Conservation (phyloP, 164 flowering plant genomes). For the Echeveria elegans region DNA sequence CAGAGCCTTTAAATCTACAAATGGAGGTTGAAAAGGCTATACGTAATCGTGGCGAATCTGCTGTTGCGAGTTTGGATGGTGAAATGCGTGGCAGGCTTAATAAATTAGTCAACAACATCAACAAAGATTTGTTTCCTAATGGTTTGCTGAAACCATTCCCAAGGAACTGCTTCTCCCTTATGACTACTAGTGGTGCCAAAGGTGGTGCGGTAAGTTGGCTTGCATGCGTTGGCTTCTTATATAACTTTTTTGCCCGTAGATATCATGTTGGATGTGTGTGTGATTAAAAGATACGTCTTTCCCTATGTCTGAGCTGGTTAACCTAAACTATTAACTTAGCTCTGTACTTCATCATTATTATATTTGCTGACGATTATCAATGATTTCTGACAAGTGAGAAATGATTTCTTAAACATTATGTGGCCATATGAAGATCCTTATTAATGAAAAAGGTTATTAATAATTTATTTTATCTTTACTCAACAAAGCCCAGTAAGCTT, state of each 20-base stretch:
- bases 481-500: too few species aligned
- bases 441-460: too few species aligned
- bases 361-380: too few species aligned
- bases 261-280: background rate
- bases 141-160: constrained; percentile 71
- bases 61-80: constrained; percentile 54
- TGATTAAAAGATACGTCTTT: background rate
- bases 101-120: constrained; percentile 29
- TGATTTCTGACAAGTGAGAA: too few species aligned
- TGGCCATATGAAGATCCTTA: too few species aligned
- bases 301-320: background rate
- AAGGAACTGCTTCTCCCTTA: constrained; percentile 72
- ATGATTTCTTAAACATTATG: too few species aligned
- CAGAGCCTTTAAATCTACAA: constrained; percentile 54
- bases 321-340: background rate
- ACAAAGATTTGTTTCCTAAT: constrained; percentile 39
- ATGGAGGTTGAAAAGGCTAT: constrained; percentile 54
- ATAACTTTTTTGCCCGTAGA: background rate
- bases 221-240: background rate
- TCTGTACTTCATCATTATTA: too few species aligned
- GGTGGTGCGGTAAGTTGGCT: constrained; percentile 62
- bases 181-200: constrained; percentile 96
- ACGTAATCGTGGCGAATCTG: constrained; percentile 63
- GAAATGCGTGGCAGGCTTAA: constrained; percentile 57
- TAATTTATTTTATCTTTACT: too few species aligned